Evolutionary conservation across 2,329 filamentous ascomycete species (phyloP).

Genomic region (Fusarium musae): DNA sequence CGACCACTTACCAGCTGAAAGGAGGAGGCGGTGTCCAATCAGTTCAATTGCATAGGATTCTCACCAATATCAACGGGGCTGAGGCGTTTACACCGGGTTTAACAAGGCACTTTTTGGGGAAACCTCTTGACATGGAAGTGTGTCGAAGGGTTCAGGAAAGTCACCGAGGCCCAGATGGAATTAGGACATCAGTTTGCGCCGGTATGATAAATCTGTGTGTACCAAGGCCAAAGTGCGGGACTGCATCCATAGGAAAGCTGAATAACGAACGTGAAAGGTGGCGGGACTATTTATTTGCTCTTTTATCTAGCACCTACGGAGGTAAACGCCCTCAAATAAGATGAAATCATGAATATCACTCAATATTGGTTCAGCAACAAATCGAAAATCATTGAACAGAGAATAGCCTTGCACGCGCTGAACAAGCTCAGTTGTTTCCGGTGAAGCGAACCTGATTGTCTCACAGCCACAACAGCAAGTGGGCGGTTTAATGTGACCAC

Average conservation of each 20-base stretch:
- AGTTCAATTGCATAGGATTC: background rate
- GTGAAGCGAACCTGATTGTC: slow-evolving; percentile 34
- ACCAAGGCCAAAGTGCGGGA: background rate
- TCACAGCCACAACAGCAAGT: slow-evolving; percentile 39
- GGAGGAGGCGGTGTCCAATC: background rate
- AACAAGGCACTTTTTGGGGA: background rate
- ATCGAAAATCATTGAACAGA: background rate
- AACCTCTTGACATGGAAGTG: background rate
- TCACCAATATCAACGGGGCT: background rate
- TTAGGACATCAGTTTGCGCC: background rate
- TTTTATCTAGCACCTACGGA: background rate
- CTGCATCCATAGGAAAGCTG: background rate
- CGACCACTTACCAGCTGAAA: slow-evolving; percentile 22
- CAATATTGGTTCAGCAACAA: background rate
- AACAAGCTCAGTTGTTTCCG: slow-evolving; percentile 17
- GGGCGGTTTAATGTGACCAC: slow-evolving; percentile 34
- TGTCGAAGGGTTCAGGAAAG: background rate
- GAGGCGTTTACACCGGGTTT: background rate
- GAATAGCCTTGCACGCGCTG: background rate
- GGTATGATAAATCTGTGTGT: background rate
- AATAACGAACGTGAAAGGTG: background rate
- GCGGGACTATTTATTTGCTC: background rate
- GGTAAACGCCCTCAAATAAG: background rate
- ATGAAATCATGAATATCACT: background rate
- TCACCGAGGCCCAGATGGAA: background rate